These are phyloP conservation scores for Beauveria rudraprayagi DNA, from an alignment of 2,329 filamentous ascomycete genomes.

Conservation along the genomic window DNA sequence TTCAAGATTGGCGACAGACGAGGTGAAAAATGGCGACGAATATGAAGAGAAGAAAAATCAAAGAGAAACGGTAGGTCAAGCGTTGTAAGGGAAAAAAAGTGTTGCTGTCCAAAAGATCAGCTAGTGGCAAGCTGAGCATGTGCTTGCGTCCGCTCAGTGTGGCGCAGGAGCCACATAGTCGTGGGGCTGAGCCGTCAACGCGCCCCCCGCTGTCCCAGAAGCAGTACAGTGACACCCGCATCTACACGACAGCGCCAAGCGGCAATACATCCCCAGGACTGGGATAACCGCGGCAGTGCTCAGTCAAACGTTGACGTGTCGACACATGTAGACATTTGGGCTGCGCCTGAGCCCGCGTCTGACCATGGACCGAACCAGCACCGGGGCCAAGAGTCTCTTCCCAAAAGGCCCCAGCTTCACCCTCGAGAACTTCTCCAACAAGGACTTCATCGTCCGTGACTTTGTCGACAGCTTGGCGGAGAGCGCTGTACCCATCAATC, in stretches of 20 bases:
- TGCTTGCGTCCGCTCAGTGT: slow-evolving; percentile 10
- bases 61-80: neutral
- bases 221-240: slow-evolving; percentile 2
- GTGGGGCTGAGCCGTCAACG: slow-evolving; percentile 14
- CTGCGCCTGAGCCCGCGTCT: slow-evolving; percentile 6
- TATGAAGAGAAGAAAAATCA: neutral
- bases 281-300: neutral
- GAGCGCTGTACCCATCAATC: slow-evolving; percentile 66
- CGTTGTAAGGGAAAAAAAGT: neutral
- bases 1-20: neutral
- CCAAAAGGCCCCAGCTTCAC: slow-evolving; percentile 75
- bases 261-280: neutral
- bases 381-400: slow-evolving; percentile 59
- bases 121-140: slow-evolving; percentile 3
- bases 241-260: slow-evolving; percentile 4
- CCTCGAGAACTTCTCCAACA: slow-evolving; percentile 78
- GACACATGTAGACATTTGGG: slow-evolving; percentile 23
- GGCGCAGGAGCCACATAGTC: slow-evolving; percentile 17
- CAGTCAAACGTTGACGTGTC: neutral
- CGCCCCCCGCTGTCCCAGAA: slow-evolving; percentile 5
- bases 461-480: slow-evolving; percentile 93
- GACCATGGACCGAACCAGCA: slow-evolving; percentile 36
- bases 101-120: slow-evolving; percentile 3
- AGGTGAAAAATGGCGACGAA: neutral
- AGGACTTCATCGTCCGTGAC: slow-evolving; percentile 96